phyloP scores from a whole-genome alignment of 2,329 filamentous ascomycete species.

The Bimuria novae-zelandiae region DNA sequence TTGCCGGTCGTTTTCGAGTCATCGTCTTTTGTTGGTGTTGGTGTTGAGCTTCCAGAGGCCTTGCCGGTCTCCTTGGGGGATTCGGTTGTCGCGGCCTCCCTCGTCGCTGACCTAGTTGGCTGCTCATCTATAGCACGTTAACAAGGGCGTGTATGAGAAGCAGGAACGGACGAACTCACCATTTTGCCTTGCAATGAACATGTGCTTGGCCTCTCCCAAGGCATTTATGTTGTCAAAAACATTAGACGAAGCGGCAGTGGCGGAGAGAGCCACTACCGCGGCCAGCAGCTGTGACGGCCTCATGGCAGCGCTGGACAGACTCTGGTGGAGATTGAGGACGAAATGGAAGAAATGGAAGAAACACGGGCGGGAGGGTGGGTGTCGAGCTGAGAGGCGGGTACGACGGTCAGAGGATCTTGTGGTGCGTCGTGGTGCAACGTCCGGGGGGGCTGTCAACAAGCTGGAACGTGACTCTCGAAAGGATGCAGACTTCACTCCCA shows the following conservation, averaged over 20 bases:
- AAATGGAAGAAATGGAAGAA: conserved; percentile 7
- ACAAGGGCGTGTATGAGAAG: not conserved
- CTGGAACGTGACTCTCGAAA: conserved; percentile 20
- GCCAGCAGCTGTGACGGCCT: conserved; percentile 46
- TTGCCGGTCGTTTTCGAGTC: conserved; percentile 20
- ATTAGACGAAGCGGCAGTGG: conserved; percentile 40
- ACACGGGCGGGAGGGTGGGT: conserved; percentile 2
- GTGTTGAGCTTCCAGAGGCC: conserved; percentile 19
- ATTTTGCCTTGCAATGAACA: conserved; percentile 40
- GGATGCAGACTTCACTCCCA: conserved; percentile 22
- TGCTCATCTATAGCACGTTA: conserved; percentile 13
- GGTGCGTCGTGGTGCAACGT: conserved; percentile 13
- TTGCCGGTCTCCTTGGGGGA: conserved; percentile 14
- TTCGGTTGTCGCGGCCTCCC: conserved; percentile 12
- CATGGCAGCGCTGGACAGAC: conserved; percentile 28
- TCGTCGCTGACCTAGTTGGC: conserved; percentile 7
- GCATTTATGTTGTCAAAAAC: conserved; percentile 38
- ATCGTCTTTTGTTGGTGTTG: conserved; percentile 19
- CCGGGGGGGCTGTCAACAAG: conserved; percentile 35
- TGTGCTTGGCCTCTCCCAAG: conserved; percentile 30
- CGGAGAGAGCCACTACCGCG: conserved; percentile 43
- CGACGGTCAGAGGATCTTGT: conserved; percentile 14
- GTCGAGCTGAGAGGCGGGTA: conserved; percentile 22
- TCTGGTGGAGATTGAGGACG: conserved; percentile 1
- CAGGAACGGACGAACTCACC: conserved; percentile 21